Evolutionary conservation across 306 rosid species (phyloP), one percentile per base, ranked within the genome.

Genomic region (Castanospermum australe): DNA sequence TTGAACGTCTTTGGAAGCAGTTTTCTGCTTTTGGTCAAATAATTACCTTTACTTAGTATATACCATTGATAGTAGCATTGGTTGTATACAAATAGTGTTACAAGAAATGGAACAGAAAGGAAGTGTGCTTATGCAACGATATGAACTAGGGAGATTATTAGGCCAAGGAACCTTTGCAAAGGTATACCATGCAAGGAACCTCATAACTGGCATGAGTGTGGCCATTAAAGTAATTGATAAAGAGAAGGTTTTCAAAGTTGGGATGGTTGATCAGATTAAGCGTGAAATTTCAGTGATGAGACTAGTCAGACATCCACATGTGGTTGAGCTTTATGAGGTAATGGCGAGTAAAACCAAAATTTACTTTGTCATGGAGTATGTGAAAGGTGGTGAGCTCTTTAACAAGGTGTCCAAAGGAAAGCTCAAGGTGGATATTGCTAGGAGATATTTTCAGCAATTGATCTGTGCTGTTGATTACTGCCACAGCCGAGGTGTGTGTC

Each of bases 131-230:
- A 84, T 96, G 99, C 89, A 96, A 32, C 88, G 85, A 52, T 96
- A 85, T 72, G 99, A 96, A 48, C 30, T 92, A 28, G 99, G 99
- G 73, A 89, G 86, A 73, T 77, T 88, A 66, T 75, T 96, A 79
- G 99, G 99, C 84, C 99, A 96, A 85, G 99, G 99, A 71, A 96
- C 97, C 77, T 96, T 96, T 88, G 99, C 98, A 15, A 96, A 93
- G 90, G 99, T 96, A 55, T 88, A 96, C 83, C 74, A 90, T 88
- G 98, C 91, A 13, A 88, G 98, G 86, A 85, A 93, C 80, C 83
- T 93, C 59, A 59, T 61, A 69, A 89, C 91, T 18, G 97, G 98
- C 73, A 17, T 66, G 91, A 88, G 78, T 73, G 98, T 93, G 83
- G 98, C 98, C 74, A 84, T 96, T 35, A 96, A 96, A 86, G 71